Conservation (phyloP, 1,284 basidiomycete species). For the Sporisorium sorghi region DNA sequence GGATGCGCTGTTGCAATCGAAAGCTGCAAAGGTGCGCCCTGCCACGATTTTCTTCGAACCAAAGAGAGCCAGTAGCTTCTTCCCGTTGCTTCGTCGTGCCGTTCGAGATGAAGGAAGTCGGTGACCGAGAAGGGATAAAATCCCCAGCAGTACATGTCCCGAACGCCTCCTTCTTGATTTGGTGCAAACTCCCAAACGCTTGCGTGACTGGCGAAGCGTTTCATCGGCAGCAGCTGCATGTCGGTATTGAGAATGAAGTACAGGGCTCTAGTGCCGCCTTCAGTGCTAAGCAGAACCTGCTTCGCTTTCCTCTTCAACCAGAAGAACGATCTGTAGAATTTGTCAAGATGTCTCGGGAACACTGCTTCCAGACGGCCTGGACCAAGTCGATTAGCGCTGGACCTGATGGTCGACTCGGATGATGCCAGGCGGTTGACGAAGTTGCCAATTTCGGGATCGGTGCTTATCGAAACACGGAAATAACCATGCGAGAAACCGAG, state of each 20-base stretch:
- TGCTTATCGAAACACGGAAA: not conserved
- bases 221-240: not conserved
- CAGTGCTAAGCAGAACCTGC: not conserved
- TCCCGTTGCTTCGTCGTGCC: not conserved
- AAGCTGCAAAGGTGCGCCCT: not conserved
- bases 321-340: not conserved
- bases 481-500: not conserved
- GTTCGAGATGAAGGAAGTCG: not conserved
- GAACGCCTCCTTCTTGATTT: no score
- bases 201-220: not conserved
- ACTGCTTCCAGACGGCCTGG: not conserved
- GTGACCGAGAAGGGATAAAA: slow-evolving; percentile 3
- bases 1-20: not conserved
- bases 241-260: not conserved
- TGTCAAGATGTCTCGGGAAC: not conserved
- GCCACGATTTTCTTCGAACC: not conserved
- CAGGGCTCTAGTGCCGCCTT: slow-evolving; percentile 1
- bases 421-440: not conserved
- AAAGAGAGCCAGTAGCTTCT: not conserved
- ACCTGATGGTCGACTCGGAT: no score
- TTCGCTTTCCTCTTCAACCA: not conserved
- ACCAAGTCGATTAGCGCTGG: not conserved
- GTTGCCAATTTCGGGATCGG: not conserved
- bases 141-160: not conserved
- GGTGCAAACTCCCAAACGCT: slow-evolving; percentile 6